Base-by-base conservation (phyloP, 2,329 filamentous ascomycete species). In the Ploettnerulaceae sp. region DNA sequence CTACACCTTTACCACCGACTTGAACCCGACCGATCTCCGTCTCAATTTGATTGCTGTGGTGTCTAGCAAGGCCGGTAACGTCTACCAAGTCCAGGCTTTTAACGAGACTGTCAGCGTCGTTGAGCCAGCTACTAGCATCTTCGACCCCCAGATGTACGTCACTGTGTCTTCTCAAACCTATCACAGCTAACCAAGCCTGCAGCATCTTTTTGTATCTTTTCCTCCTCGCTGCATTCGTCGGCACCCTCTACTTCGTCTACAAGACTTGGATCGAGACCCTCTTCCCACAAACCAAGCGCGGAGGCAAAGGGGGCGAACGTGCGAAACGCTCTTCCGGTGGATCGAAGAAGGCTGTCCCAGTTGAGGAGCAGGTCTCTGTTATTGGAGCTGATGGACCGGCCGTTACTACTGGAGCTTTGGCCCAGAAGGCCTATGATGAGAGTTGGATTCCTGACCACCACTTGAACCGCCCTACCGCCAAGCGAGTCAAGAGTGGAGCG, bases 141-240 rank as follows among this genome's bases (percentile, higher is more conserved):
- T 96, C 55, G 91, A 97, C 66, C 91, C 90, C 52, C 90, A 96
- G 70, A 90, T 96, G 91, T 97, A 75, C 69, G 84, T 69, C n/a
- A 14, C 45, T 46, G 14, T 25, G n/a, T 17, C 6, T 21, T 37
- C 7, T 26, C 3, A 24, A 32, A 26, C 32, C 44, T 45, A 39
- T 47, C 47, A 39, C 44, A 52, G 47, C 46, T 61, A 52, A 52
- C 34, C 40, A 22, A 43, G 56, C 60, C 34, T 34, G 12, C 54
- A 97, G 93, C 66, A 89, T 97, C 72, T 98, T 98, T 82, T 82
- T 98, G 54, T 97, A 97, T 75, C 76, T 95, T 66, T 83, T 97
- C 74, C 85, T 98, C 60, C 74, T 84, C 44, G 82, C 77, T 52
- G 79, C 76, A 54, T 94, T 95, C 66, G 81, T 71, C 56, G 89